A percentile compares a stretch with the other conserved stretches of the same genome.
These are phyloP conservation scores for Aspergillus steynii DNA, from an alignment of 495 filamentous ascomycete species.

Conservation along the genomic window DNA sequence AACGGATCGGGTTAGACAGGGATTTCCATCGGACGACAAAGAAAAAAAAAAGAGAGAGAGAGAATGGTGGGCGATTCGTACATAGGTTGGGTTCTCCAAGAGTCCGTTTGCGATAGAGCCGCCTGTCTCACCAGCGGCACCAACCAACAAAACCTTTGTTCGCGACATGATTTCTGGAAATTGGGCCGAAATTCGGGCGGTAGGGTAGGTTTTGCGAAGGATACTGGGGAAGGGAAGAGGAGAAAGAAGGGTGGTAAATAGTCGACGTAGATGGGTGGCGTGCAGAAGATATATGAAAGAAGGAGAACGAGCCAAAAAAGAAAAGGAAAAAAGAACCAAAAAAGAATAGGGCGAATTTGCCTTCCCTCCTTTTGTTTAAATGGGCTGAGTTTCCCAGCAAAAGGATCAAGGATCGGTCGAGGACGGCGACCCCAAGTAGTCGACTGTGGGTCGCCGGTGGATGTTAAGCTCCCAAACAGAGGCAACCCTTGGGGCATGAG, in stretches of 20 bases:
- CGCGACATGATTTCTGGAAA: conserved; percentile 35
- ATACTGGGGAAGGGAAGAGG: conserved; percentile 10
- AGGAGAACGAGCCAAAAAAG: neutral
- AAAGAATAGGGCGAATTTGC: conserved; percentile 17
- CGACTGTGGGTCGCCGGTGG: conserved; percentile 40
- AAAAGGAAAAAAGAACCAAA: neutral
- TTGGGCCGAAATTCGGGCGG: conserved; percentile 6
- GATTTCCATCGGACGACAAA: neutral
- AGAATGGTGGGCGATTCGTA: conserved; percentile 22
- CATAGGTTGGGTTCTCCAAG: conserved; percentile 42
- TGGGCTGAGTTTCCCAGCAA: neutral
- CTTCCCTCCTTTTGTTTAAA: conserved; percentile 1
- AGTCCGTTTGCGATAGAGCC: conserved; percentile 50
- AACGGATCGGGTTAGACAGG: neutral
- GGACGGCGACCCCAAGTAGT: conserved; percentile 23
- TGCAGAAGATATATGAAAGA: neutral
- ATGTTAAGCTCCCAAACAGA: conserved; percentile 34
- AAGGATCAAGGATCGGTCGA: conserved; percentile 23
- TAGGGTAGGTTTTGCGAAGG: conserved; percentile 4
- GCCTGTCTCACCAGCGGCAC: conserved; percentile 51
- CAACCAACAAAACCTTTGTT: conserved; percentile 48
- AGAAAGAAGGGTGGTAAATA: conserved; percentile 11
- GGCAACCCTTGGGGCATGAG: conserved; percentile 7
- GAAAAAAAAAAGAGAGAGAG: conserved; percentile 5
- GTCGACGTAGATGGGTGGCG: neutral